Evolutionary conservation across 495 filamentous ascomycete genomes (phyloP).

Genomic region (Aspergillus ellipticus): DNA sequence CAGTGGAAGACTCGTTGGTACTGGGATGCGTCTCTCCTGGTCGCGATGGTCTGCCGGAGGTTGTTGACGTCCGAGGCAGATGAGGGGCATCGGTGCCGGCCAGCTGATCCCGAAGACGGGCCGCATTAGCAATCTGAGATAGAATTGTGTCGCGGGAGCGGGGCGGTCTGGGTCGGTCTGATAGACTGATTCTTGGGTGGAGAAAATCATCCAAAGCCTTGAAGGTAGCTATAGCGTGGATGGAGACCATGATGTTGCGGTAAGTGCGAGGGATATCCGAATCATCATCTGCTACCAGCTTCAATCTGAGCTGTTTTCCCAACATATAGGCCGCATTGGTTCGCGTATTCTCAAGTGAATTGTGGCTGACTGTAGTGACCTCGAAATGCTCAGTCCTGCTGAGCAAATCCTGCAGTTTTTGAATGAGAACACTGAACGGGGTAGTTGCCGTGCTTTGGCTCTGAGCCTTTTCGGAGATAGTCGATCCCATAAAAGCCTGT

Average conservation of each 20-base stretch:
- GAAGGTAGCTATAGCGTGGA: conserved; percentile 97
- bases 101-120: conserved; percentile 47
- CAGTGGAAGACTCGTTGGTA: conserved; percentile 27
- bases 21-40: conserved; percentile 24
- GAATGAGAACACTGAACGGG: conserved; percentile 84
- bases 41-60: conserved; percentile 21
- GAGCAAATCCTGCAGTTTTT: conserved; percentile 92
- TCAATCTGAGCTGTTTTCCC: conserved; percentile 89
- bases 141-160: conserved; percentile 63
- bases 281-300: conserved; percentile 84
- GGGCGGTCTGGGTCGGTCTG: conserved; percentile 71
- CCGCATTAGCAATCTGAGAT: conserved; percentile 78
- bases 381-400: conserved; percentile 98
- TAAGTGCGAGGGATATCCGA: conserved; percentile 82
- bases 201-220: conserved; percentile 97
- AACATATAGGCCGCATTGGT: conserved; percentile 94
- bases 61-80: conserved; percentile 25
- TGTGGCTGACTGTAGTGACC: conserved; percentile 91
- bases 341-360: conserved; percentile 84
- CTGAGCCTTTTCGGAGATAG: conserved; percentile 57
- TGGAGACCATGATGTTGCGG: conserved; percentile 93
- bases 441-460: conserved; percentile 66
- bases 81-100: conserved; percentile 29
- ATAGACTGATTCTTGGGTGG: conserved; percentile 78
- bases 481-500: conserved; percentile 87